phyloP scores from a whole-genome alignment of 352 stramenopile species.

The Phytophthora lateralis region DNA sequence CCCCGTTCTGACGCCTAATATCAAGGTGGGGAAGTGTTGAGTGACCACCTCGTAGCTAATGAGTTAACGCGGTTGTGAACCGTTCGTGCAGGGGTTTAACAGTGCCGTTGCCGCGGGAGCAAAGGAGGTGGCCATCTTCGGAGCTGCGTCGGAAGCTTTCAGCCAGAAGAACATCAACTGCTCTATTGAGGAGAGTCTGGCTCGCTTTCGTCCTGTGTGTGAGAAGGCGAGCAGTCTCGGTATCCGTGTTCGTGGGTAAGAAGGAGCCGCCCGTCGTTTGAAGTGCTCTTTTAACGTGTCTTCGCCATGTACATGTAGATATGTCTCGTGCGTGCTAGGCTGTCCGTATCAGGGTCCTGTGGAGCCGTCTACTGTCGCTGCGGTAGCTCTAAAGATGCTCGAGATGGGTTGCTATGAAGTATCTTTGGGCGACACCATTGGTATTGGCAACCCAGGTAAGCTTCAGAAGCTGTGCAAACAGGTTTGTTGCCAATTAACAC shows the following conservation, averaged over 20 bases:
- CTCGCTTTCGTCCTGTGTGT: constrained; percentile 91
- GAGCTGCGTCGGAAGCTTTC: constrained; percentile 94
- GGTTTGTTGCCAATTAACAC: neutral
- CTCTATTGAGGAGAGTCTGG: constrained; percentile 94
- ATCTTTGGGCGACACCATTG: constrained; percentile 95
- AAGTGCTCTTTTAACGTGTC: constrained; percentile 4
- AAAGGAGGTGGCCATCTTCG: constrained; percentile 96
- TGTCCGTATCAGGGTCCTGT: constrained; percentile 96
- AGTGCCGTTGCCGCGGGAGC: constrained; percentile 81
- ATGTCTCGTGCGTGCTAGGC: constrained; percentile 96
- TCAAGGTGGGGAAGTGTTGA: constrained; percentile 55
- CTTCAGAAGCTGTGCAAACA: neutral
- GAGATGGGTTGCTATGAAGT: constrained; percentile 97
- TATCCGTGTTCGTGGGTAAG: constrained; percentile 89
- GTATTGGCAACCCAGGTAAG: constrained; percentile 88
- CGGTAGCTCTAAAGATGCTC: constrained; percentile 84
- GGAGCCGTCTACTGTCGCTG: constrained; percentile 78
- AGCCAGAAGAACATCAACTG: constrained; percentile 98
- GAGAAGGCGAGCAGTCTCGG: constrained; percentile 78
- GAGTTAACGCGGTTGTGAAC: neutral
- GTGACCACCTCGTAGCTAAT: neutral
- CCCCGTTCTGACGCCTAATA: constrained; percentile 93
- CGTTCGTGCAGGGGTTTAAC: constrained; percentile 77
- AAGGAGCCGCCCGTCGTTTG: neutral
- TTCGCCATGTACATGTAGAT: constrained; percentile 54